Evolutionary conservation across 1,284 basidiomycete species (phyloP).

Genomic region (Ceratobasidium sp.): DNA sequence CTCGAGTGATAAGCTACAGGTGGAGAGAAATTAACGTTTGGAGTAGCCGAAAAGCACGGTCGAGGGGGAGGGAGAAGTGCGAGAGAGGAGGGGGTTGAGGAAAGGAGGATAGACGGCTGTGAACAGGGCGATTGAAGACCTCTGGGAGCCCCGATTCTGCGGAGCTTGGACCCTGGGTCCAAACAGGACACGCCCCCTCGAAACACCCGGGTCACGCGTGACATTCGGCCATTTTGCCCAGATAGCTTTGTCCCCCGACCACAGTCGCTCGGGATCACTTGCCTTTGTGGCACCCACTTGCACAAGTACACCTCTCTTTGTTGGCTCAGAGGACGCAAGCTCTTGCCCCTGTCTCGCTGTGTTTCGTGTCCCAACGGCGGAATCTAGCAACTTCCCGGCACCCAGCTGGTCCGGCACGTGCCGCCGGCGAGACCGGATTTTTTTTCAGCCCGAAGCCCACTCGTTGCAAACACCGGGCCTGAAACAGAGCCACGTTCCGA

Average conservation of each 20-base stretch:
- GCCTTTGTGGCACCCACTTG: conserved; percentile 27
- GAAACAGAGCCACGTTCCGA: background rate
- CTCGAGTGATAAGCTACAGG: conserved; percentile 38
- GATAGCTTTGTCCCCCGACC: conserved; percentile 25
- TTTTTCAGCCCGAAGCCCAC: conserved; percentile 2
- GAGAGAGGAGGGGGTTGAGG: conserved; percentile 37
- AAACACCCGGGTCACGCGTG: conserved; percentile 36
- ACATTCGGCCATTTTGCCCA: conserved; percentile 31
- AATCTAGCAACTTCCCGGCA: background rate
- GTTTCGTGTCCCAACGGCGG: background rate
- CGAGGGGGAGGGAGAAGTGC: conserved; percentile 22
- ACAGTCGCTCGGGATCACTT: background rate
- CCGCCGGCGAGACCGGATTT: conserved; percentile 15
- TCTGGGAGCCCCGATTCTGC: conserved; percentile 31
- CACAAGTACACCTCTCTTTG: conserved; percentile 33
- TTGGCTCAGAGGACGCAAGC: background rate
- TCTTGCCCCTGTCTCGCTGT: background rate
- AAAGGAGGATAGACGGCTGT: conserved; percentile 16
- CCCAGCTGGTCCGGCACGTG: conserved; percentile 1
- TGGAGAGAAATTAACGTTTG: conserved; percentile 19
- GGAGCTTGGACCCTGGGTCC: conserved; percentile 6
- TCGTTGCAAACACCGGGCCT: background rate
- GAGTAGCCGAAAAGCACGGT: background rate
- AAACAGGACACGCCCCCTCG: background rate
- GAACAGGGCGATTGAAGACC: conserved; percentile 11